Evolutionary conservation across 2,329 filamentous ascomycete species (phyloP), one percentile per base, ranked within the genome.

Genomic region (Xylariaceae sp.): DNA sequence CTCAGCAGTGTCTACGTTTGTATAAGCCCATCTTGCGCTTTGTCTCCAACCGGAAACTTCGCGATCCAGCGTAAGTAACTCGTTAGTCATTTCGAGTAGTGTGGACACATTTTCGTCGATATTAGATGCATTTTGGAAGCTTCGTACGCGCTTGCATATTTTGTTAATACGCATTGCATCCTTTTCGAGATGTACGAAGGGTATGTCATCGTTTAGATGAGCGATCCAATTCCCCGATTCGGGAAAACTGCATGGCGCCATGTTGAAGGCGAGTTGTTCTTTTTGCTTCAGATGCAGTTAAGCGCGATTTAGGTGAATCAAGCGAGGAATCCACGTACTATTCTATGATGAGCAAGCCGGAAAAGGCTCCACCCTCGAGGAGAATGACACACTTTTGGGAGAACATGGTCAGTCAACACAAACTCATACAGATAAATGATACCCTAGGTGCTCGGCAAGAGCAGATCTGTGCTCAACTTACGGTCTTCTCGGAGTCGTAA

Each of bases 311-410:
- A 10, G 7, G 14, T 28, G 6, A 5, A 12, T 33, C 17, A 11
- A 17, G 18, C 5, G 11, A 17, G 28, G 14, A 34, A 2, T 31
- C 11, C 22, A 53, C 54, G 51, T 18, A 61, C 58, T 31, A 73
- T 54, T 6, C 71, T 60, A 47, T 74, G 71, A 43, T 73, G 69
- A 17, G 70, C 69, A 31, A 74, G 61, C 14, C 70, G 63, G 47
- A 73, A 73, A 3, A 74, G 58, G 39, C 69, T 65, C 71, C 70
- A 74, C 16, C 69, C 69, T 19, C 71, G 66, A 22, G 71, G 51
- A 45, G n/a, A n/a, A n/a, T n/a, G n/a, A n/a, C n/a, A n/a, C n/a
- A n/a, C n/a, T n/a, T n/a, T n/a, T n/a, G n/a, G n/a, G n/a, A n/a
- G n/a, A n/a, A n/a, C n/a, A n/a, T n/a, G n/a, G n/a, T n/a, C n/a